These are phyloP conservation scores for Fusarium neocosmosporiellum DNA, from an alignment of 2,329 filamentous ascomycete species.

Conservation along the genomic window DNA sequence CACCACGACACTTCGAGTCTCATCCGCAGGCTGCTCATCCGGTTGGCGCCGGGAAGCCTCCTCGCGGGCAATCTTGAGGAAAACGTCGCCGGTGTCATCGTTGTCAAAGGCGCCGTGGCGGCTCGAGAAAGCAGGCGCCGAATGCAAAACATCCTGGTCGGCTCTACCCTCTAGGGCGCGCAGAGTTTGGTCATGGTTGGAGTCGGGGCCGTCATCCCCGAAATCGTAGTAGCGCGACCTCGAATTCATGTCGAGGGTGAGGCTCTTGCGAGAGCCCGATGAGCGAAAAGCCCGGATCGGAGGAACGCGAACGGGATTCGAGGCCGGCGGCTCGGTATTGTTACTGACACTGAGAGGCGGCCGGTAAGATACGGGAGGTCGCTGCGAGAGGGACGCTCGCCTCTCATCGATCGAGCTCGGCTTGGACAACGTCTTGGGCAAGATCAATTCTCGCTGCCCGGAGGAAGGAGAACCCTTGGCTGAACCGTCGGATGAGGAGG, in stretches of 20 bases:
- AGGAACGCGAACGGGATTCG: conserved; percentile 57
- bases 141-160: conserved; percentile 45
- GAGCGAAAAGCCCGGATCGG: conserved; percentile 68
- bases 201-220: conserved; percentile 56
- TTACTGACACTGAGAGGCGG: conserved; percentile 50
- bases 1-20: conserved; percentile 57
- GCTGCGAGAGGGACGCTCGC: conserved; percentile 52
- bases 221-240: conserved; percentile 57
- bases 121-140: conserved; percentile 56
- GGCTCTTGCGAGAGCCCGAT: conserved; percentile 67
- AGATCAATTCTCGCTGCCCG: conserved; percentile 60
- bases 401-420: conserved; percentile 61
- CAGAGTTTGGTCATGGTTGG: conserved; percentile 61
- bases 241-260: conserved; percentile 64
- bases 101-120: conserved; percentile 50
- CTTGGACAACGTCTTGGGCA: conserved; percentile 56
- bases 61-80: conserved; percentile 68
- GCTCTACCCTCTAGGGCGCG: conserved; percentile 61
- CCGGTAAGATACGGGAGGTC: conserved; percentile 64
- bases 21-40: conserved; percentile 49
- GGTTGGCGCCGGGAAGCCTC: conserved; percentile 55
- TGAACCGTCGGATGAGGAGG: conserved; percentile 35
- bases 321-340: conserved; percentile 47
- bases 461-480: conserved; percentile 37
- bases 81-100: conserved; percentile 69